Evolutionary conservation across 257 asterid genomes (phyloP), one percentile per base, ranked within the genome.

Genomic region (Craterostigma plantagineum): DNA sequence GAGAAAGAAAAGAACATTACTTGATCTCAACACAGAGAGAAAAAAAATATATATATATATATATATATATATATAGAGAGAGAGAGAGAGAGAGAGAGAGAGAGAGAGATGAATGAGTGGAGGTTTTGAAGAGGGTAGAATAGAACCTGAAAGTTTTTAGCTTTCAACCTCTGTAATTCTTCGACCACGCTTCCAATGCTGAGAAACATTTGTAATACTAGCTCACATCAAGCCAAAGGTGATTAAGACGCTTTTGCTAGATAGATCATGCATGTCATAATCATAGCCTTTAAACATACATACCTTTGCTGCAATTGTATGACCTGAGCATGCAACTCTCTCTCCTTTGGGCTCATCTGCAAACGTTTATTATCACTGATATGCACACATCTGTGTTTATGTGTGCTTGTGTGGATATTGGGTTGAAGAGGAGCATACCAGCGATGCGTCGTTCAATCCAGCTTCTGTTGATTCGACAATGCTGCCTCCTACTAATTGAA

Each of bases 261-360:
- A n/a, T 11, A 11, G 7, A 11, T 7, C 16, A 16, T n/a, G 13
- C n/a, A n/a, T 7, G 14, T 11, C 16, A 7, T 10, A 39, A 4
- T 3, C 46, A 3, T 14, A n/a, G n/a, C n/a, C n/a, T n/a, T 4
- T 42, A 12, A 8, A 42, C 16, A 42, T 7, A 14, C n/a, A 14
- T 75, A 90, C 99, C 94, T 73, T 56, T 84, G 92, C 54, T 83
- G 99, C 85, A 83, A 60, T 52, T 80, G 91, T 59, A 77, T 67
- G 71, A 70, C 79, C 71, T 65, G 86, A 38, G 79, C 55, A 36
- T 83, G 94, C 63, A 84, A 63, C 49, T 90, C 92, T 43, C 64
- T 73, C 64, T 90, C 96, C 70, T 63, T 71, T 27, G 34, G 34
- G 35, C 76, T 52, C 51, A 67, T 12, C 41, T 66, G 64, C 34